phyloP scores from a whole-genome alignment of 345 rosid species.

The Eucalyptus sp. region DNA sequence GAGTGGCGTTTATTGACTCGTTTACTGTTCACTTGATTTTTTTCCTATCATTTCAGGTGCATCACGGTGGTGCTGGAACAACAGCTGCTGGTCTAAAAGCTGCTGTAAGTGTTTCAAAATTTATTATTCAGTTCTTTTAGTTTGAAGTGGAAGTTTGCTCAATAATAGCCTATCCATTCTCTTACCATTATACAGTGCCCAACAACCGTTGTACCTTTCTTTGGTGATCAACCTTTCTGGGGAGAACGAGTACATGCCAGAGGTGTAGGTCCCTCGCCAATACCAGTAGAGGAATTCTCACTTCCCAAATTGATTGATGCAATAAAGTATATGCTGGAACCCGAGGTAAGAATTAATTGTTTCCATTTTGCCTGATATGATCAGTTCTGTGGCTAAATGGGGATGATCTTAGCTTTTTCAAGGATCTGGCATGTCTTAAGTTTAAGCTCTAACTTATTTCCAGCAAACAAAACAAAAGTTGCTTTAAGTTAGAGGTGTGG shows the following conservation, averaged over 20 bases:
- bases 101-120: conserved; percentile 32
- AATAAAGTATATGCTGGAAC: conserved; percentile 2
- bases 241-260: conserved; percentile 87
- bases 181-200: conserved; percentile 53
- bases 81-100: conserved; percentile 99
- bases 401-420: not conserved
- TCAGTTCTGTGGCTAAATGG: not conserved
- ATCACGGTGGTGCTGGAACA: conserved; percentile 99
- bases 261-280: conserved; percentile 89
- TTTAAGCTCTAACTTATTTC: not conserved
- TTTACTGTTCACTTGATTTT: not conserved
- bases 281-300: conserved; percentile 85
- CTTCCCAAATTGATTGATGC: conserved; percentile 54
- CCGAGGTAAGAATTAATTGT: not conserved
- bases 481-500: not conserved
- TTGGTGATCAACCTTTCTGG: conserved; percentile 99
- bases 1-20: not conserved
- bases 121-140: not conserved
- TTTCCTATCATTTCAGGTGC: conserved; percentile 51
- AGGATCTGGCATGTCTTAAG: not conserved
- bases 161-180: not conserved
- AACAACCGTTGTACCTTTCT: conserved; percentile 89
- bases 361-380: not conserved
- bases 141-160: not conserved
- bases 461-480: not conserved